Evolutionary conservation across 1,284 basidiomycete species (phyloP).

Genomic region (Malassezia obtusa): DNA sequence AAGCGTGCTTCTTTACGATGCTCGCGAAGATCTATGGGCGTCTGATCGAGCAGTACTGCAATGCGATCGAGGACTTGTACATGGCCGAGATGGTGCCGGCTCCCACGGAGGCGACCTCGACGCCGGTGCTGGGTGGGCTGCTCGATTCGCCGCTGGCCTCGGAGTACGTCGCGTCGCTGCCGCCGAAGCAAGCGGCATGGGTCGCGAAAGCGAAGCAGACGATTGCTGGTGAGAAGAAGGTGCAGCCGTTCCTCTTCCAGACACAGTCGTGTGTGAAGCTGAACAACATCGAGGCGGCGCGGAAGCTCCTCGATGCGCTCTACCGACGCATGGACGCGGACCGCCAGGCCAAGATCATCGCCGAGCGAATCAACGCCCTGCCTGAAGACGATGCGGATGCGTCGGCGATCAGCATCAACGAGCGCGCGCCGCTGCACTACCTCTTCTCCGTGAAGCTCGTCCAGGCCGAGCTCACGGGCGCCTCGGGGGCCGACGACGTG

Average conservation of each 20-base stretch:
- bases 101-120: conserved; percentile 1
- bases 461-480: conserved; percentile 7
- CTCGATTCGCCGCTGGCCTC: background rate
- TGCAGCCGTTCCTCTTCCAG: conserved; percentile 87
- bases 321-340: conserved; percentile 87
- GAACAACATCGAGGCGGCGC: conserved; percentile 90
- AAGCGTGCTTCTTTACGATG: conserved; percentile 77
- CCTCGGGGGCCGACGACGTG: background rate
- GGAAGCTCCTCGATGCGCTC: conserved; percentile 80
- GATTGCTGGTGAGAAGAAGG: conserved; percentile 74
- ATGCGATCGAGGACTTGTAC: conserved; percentile 75
- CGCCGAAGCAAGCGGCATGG: conserved; percentile 68
- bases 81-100: conserved; percentile 79
- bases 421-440: background rate
- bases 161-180: conserved; percentile 47
- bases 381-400: conserved; percentile 35
- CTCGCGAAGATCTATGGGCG: conserved; percentile 71
- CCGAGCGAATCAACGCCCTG: conserved; percentile 46
- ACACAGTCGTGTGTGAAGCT: conserved; percentile 79
- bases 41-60: conserved; percentile 83
- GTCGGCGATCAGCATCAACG: conserved; percentile 68
- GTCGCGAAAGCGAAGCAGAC: conserved; percentile 77
- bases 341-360: conserved; percentile 61
- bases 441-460: conserved; percentile 6
- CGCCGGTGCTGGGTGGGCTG: background rate